phyloP scores from a whole-genome alignment of 2,329 filamentous ascomycete species.

The Colletotrichum agaves region DNA sequence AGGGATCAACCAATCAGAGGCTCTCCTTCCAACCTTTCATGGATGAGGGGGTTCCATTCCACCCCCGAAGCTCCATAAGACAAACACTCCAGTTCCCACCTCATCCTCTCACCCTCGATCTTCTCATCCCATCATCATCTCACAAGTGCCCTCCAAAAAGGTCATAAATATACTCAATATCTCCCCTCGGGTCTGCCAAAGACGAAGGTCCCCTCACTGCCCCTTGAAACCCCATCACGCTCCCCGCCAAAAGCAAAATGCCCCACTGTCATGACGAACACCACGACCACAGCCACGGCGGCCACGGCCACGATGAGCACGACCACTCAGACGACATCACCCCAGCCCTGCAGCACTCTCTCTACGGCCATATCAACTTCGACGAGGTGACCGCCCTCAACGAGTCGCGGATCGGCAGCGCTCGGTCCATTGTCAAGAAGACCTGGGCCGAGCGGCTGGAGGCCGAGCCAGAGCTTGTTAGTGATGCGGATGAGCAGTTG shows the following conservation, averaged over 20 bases:
- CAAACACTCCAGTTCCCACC: background rate
- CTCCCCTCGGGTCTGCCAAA: fast-evolving
- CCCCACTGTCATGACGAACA: slow-evolving; percentile 65
- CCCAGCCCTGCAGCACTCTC: slow-evolving; percentile 87
- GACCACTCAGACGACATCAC: slow-evolving; percentile 94
- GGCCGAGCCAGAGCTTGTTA: slow-evolving; percentile 79
- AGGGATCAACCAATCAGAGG: slow-evolving; percentile 14
- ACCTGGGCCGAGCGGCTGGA: slow-evolving; percentile 86
- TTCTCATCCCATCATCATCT: background rate
- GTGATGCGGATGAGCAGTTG: slow-evolving; percentile 93
- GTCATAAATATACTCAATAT: background rate
- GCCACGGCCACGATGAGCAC: slow-evolving; percentile 71
- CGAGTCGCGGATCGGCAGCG: slow-evolving; percentile 75
- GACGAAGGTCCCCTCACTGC: background rate
- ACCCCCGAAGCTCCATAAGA: background rate
- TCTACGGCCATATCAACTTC: slow-evolving; percentile 94
- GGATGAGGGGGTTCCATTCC: slow-evolving; percentile 5
- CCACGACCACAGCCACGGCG: slow-evolving; percentile 60
- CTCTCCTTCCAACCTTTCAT: slow-evolving; percentile 8
- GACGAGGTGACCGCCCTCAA: slow-evolving; percentile 87
- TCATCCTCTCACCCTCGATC: background rate
- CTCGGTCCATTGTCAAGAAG: slow-evolving; percentile 84
- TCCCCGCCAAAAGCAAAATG: slow-evolving; percentile 43
- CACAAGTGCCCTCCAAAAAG: background rate
- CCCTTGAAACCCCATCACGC: background rate